Evolutionary conservation across 352 stramenopile genomes (phyloP).

Genomic region (Achlya hypogyna): DNA sequence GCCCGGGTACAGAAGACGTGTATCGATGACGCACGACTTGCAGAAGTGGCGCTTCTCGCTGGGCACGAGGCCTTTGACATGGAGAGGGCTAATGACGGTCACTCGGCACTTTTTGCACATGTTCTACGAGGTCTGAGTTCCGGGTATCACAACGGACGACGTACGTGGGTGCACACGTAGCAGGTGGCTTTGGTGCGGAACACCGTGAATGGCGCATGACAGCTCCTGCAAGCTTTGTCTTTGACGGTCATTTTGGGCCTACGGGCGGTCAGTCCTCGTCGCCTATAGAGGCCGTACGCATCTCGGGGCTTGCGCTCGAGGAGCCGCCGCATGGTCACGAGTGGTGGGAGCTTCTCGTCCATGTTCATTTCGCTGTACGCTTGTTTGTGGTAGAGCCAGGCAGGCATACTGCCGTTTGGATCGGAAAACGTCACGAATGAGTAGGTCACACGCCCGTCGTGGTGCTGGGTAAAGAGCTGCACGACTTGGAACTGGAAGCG

Average conservation of each 20-base stretch:
- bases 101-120: not conserved
- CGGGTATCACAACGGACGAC: not conserved
- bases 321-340: not conserved
- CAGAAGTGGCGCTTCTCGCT: not conserved
- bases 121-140: not conserved
- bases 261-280: not conserved
- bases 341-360: not conserved
- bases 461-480: not conserved
- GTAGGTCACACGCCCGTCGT: not conserved
- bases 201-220: not conserved
- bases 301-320: not conserved
- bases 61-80: not conserved
- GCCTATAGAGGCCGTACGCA: not conserved
- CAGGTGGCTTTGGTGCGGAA: not conserved
- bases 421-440: not conserved
- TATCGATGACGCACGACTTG: not conserved
- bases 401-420: not conserved
- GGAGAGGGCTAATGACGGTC: not conserved
- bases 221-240: not conserved
- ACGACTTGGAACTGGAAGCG: not conserved
- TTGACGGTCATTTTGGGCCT: not conserved
- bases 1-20: not conserved
- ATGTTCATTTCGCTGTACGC: not conserved
- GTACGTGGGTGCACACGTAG: not conserved
- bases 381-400: slow-evolving; percentile 5